Conservation (phyloP, 2,329 filamentous ascomycete species). For the Ilyonectria robusta region DNA sequence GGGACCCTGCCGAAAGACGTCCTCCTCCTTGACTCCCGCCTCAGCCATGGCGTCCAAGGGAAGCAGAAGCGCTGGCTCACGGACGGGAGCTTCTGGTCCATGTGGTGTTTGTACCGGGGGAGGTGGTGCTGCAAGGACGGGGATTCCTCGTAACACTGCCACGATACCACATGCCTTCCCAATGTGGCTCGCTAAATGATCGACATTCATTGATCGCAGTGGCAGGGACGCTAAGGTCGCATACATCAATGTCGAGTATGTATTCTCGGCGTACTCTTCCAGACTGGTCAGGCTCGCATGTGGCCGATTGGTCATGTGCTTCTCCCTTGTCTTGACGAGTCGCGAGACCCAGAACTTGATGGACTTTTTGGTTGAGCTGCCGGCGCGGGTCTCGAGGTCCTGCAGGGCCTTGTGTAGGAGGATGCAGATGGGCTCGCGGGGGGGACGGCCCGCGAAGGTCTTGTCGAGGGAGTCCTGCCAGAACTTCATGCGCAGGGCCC, state of each 20-base stretch:
- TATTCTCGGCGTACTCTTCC: conserved; percentile 93
- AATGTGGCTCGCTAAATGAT: conserved; percentile 95
- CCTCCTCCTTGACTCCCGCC: conserved; percentile 85
- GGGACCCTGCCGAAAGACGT: conserved; percentile 85
- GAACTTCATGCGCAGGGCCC: conserved; percentile 92
- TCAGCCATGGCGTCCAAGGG: conserved; percentile 93
- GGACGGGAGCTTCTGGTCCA: conserved; percentile 56
- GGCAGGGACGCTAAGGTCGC: conserved; percentile 85
- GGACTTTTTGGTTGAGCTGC: conserved; percentile 60
- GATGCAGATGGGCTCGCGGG: conserved; percentile 92
- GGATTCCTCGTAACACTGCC: conserved; percentile 88
- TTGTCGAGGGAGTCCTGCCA: conserved; percentile 89
- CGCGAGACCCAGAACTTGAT: conserved; percentile 82
- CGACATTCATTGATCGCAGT: conserved; percentile 84
- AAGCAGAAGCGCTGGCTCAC: conserved; percentile 76
- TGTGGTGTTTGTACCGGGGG: conserved; percentile 61
- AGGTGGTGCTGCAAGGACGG: conserved; percentile 84
- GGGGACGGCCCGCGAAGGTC: conserved; percentile 82
- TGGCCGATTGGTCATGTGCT: conserved; percentile 86
- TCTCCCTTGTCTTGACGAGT: conserved; percentile 85
- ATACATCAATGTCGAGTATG: conserved; percentile 94
- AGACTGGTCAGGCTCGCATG: conserved; percentile 81
- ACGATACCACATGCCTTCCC: conserved; percentile 94
- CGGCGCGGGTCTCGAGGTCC: conserved; percentile 66
- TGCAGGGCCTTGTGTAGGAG: conserved; percentile 82